Percentiles rank a stretch among this genome's conserved stretches.
These are phyloP conservation scores for Exophiala viscosa DNA, from an alignment of 2,329 filamentous ascomycete genomes.

Conservation along the genomic window DNA sequence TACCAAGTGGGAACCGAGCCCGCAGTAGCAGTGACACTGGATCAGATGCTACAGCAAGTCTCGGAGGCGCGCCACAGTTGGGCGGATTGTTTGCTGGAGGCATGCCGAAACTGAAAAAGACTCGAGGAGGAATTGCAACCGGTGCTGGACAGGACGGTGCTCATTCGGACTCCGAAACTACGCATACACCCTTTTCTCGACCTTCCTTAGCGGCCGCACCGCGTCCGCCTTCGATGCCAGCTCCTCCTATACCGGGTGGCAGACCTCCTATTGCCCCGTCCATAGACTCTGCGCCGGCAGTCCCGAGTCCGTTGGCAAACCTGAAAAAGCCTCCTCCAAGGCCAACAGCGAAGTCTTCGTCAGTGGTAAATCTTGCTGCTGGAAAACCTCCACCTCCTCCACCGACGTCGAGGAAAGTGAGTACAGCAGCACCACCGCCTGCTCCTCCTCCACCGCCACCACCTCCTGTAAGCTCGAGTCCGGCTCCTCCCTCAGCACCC, in stretches of 20 bases:
- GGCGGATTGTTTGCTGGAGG: conserved; percentile 87
- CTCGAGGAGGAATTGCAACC: conserved; percentile 75
- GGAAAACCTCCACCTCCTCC: conserved; percentile 55
- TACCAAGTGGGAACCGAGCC: conserved; percentile 62
- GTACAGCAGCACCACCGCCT: conserved; percentile 44
- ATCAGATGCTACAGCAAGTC: conserved; percentile 39
- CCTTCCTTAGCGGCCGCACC: conserved; percentile 52
- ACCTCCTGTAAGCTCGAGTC: conserved; percentile 39
- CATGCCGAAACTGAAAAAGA: conserved; percentile 92
- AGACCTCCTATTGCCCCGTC: conserved; percentile 47
- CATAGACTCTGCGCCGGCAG: conserved; percentile 46
- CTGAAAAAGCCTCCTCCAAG: conserved; percentile 56
- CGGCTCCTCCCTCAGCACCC: conserved; percentile 43
- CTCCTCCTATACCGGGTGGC: conserved; percentile 56
- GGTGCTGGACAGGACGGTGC: conserved; percentile 68
- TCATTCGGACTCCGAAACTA: conserved; percentile 76
- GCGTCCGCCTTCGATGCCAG: conserved; percentile 40
- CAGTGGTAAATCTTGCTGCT: conserved; percentile 56
- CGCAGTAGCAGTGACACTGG: conserved; percentile 75
- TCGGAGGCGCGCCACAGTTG: conserved; percentile 67
- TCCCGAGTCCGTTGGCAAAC: conserved; percentile 53
- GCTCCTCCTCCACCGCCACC: conserved; percentile 46
- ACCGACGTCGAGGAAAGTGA: conserved; percentile 51
- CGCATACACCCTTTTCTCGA: conserved; percentile 49
- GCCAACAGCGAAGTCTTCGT: conserved; percentile 55